Evolutionary conservation across 164 flowering plant genomes (phyloP), one percentile per base, ranked within the genome.

Genomic region (Sedum album): DNA sequence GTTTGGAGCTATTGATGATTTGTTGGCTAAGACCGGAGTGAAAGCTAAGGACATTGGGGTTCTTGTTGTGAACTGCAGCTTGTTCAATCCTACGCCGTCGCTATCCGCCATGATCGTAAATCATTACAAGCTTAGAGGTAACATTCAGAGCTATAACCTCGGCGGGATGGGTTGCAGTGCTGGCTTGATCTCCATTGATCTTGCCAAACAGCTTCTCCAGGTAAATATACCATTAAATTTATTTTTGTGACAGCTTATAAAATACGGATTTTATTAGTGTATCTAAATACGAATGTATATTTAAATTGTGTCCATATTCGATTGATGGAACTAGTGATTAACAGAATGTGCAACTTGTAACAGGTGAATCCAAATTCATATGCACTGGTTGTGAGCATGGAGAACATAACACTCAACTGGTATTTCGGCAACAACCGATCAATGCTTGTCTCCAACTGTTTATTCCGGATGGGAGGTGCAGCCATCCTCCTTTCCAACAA

Each of bases 161-260:
- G 90, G 93, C 69, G 96, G 96, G 1, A 90, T 90, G 96, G 96
- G 96, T 0, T 90, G 96, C 77, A 90, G 96, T 70, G 96, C 96
- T 53, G 97, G 97, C 0, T 76, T 90, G 26, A 86, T 90, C 30
- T 87, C 97, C 6, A 85, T 90, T 1, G 97, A 88, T 67, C 93
- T 90, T 25, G 97, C 93, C 67, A 87, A 85, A 68, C 88, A 87
- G 53, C 86, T 90, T 11, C 72, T 90, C 17, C 94, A 90, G 92
- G 97, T 86, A 48, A 1, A 21, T 21, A 71, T n/a, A 73, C 46
- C 1, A 38, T 30, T 41, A 8, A 41, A 41, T 35, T 0, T 39
- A n/a, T n/a, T n/a, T n/a, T n/a, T n/a, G n/a, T n/a, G n/a, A n/a
- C 65, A 25, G 8, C 57, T 6, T 44, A 39, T 39, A 10, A 39